Percentiles rank a stretch among this genome's conserved stretches.
Evolutionary conservation across 345 rosid species (phyloP).

Genomic region (Citrus cavaleriei): DNA sequence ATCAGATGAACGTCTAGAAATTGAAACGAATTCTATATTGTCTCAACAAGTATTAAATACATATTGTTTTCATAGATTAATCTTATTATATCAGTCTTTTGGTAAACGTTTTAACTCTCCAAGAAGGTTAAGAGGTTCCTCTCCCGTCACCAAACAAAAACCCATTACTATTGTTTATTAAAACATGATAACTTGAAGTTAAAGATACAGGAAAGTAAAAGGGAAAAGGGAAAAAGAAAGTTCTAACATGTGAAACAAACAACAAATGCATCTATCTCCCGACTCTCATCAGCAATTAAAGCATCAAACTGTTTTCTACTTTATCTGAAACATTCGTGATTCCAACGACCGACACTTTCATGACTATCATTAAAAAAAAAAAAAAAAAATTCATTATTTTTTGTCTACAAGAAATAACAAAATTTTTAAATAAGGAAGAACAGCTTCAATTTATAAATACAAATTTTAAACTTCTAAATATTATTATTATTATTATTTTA

Average conservation of each 20-base stretch:
- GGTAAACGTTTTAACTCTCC: not conserved
- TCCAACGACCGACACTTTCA: constrained; percentile 3
- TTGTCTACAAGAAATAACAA: not conserved
- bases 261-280: constrained; percentile 6
- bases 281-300: constrained; percentile 15
- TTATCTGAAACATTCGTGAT: not conserved
- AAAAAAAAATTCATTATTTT: too few relatives aligned
- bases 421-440: not conserved
- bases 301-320: constrained; percentile 7
- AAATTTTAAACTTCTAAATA: not conserved
- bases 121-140: not conserved
- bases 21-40: not conserved
- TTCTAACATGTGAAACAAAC: constrained; percentile 29
- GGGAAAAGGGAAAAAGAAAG: constrained; percentile 8
- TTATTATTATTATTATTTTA: not conserved
- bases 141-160: constrained; percentile 11
- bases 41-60: not conserved
- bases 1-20: too few relatives aligned
- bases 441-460: not conserved
- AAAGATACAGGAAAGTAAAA: constrained; percentile 26
- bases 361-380: not conserved
- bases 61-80: too few relatives aligned
- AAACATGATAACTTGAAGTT: constrained; percentile 23
- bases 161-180: constrained; percentile 10
- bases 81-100: not conserved